A percentile compares a stretch with the other conserved stretches of the same genome.
Conservation (phyloP, 2,329 filamentous ascomycete genomes). For the Pleurostoma richardsiae region DNA sequence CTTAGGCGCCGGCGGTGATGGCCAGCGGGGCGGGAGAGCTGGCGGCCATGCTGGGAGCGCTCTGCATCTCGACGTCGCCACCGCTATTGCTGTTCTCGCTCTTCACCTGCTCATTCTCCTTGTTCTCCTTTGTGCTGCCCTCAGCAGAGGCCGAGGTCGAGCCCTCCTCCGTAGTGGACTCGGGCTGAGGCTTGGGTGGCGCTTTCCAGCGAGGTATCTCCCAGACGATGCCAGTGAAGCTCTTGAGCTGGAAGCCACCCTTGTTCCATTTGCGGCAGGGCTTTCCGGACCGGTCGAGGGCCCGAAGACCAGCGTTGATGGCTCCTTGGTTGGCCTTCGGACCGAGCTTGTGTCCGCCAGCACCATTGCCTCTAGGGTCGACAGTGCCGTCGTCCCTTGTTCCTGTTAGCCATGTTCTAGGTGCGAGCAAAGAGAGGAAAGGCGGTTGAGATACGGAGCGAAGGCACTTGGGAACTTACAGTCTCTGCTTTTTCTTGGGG, state of each 20-base stretch:
- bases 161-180: conserved; percentile 41
- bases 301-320: conserved; percentile 93
- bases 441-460: background rate
- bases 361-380: conserved; percentile 50
- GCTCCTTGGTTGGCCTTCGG: conserved; percentile 96
- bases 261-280: conserved; percentile 90
- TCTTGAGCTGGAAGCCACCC: conserved; percentile 79
- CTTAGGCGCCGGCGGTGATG: conserved; percentile 36
- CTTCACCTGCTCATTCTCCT: conserved; percentile 51
- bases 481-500: conserved; percentile 90
- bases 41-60: conserved; percentile 42
- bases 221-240: conserved; percentile 86
- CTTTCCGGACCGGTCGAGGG: conserved; percentile 85
- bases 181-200: conserved; percentile 50
- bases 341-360: conserved; percentile 69
- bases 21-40: conserved; percentile 46
- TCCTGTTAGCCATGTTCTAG: background rate
- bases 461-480: conserved; percentile 58
- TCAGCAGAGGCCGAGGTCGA: conserved; percentile 36
- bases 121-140: conserved; percentile 59
- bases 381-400: conserved; percentile 58
- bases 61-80: conserved; percentile 49
- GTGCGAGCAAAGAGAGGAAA: too few species aligned
- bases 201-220: conserved; percentile 78
- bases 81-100: conserved; percentile 33